These are phyloP conservation scores for Malassezia obtusa DNA, from an alignment of 1,284 basidiomycete genomes.

Conservation along the genomic window DNA sequence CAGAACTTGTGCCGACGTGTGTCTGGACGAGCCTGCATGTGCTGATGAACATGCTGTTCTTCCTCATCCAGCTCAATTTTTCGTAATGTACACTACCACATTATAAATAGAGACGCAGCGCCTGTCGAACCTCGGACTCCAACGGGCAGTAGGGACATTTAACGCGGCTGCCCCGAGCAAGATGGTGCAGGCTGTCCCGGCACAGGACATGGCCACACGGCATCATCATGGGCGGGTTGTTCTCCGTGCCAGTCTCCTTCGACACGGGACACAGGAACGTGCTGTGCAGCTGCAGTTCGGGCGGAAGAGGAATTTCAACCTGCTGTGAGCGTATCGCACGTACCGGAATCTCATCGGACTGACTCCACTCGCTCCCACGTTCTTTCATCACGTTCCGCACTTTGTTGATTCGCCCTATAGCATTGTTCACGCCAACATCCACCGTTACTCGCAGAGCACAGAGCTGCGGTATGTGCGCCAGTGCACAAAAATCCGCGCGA, in stretches of 20 bases:
- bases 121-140: conserved; percentile 31
- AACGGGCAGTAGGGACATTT: conserved; percentile 45
- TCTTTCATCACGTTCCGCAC: conserved; percentile 84
- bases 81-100: conserved; percentile 9
- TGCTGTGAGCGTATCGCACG: conserved; percentile 50
- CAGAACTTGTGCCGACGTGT: conserved; percentile 48
- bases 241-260: conserved; percentile 85
- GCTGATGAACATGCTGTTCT: conserved; percentile 55
- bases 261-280: conserved; percentile 96
- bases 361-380: conserved; percentile 78
- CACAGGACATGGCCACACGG: conserved; percentile 65
- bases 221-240: conserved; percentile 97
- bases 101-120: conserved; percentile 38
- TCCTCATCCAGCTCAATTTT: conserved; percentile 46
- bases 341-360: conserved; percentile 80
- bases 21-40: conserved; percentile 55
- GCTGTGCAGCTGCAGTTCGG: conserved; percentile 74
- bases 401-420: conserved; percentile 78
- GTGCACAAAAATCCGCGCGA: conserved; percentile 77
- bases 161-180: conserved; percentile 53
- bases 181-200: conserved; percentile 27
- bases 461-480: conserved; percentile 73
- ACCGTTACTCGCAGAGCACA: conserved; percentile 75
- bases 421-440: conserved; percentile 80
- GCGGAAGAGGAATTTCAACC: conserved; percentile 84